phyloP scores from a whole-genome alignment of 208 protist genomes.

The Phytomonas sp. region DNA sequence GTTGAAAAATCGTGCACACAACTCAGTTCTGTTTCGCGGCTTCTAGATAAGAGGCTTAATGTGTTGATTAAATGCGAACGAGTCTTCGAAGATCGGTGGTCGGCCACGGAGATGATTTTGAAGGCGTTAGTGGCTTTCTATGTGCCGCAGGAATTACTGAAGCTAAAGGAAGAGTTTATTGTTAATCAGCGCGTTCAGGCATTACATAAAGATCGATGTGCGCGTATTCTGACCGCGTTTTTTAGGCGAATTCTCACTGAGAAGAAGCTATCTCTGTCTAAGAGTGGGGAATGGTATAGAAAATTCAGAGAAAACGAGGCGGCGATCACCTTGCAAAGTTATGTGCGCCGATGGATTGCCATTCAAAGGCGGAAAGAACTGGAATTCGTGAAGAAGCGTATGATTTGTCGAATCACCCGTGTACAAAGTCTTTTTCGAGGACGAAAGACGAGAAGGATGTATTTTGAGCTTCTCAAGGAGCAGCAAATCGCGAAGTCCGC shows the following conservation, averaged over 20 bases:
- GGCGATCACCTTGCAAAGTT: slow-evolving; percentile 52
- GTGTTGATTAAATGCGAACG: slow-evolving; percentile 47
- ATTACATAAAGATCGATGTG: slow-evolving; percentile 37
- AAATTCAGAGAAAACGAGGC: slow-evolving; percentile 16
- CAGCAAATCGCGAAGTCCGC: slow-evolving; percentile 5
- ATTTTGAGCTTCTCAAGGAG: slow-evolving; percentile 12
- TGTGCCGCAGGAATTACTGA: slow-evolving; percentile 50
- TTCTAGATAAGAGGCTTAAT: slow-evolving; percentile 46
- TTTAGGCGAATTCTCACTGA: slow-evolving; percentile 28
- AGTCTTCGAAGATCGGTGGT: slow-evolving; percentile 62
- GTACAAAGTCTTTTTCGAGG: slow-evolving; percentile 48
- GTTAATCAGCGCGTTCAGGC: slow-evolving; percentile 19
- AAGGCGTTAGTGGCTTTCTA: slow-evolving; percentile 44
- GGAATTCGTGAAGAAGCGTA: slow-evolving; percentile 19
- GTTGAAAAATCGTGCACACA: slow-evolving; percentile 25
- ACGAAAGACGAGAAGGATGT: slow-evolving; percentile 17
- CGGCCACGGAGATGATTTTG: slow-evolving; percentile 45
- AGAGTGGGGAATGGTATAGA: slow-evolving; percentile 19
- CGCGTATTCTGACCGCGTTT: slow-evolving; percentile 45
- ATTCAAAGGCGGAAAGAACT: slow-evolving; percentile 25
- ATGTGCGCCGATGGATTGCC: slow-evolving; percentile 58
- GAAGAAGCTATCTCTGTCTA: slow-evolving; percentile 6
- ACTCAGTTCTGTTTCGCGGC: slow-evolving; percentile 26
- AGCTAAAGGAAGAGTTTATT: slow-evolving; percentile 27
- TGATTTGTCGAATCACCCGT: slow-evolving; percentile 21